Base-by-base conservation (phyloP, 805 yeast species). In the Cyberlindnera euphorbiiphila region DNA sequence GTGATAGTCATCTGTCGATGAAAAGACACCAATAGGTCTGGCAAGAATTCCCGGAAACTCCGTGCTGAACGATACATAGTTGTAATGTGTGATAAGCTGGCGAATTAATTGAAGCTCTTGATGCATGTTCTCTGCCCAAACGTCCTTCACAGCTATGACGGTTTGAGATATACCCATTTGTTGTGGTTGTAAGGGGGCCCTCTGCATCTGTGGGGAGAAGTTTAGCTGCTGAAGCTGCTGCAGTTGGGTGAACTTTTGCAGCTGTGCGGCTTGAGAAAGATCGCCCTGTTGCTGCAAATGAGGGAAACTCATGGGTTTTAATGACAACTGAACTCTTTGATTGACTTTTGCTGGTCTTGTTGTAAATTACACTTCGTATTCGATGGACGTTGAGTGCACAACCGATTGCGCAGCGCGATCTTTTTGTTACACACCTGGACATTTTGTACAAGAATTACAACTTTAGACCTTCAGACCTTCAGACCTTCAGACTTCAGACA, bases 11-110 rank as follows among this genome's bases (percentile, higher is more conserved):
- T 83, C 72, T 12, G 93, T 85, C 3, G 93, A 79, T 51, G 86
- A 78, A 63, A 93, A 93, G 14, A 85, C 78, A 14, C 98, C 98
- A 43, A 93, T 85, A 12, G 98, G 98, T 51, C 98, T 75, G 3
- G 96, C 96, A 19, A 91, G 82, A 16, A 94, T 85, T 0, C 98
- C 98, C 0, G 96, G 96, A 56, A 93, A 88, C 60, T 93, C 98
- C 32, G 94, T 88, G 50, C 88, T 89, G 41, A 88, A 74, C 3
- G 85, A 73, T 18, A 83, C 73, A 48, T 70, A 67, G 38, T 78
- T 73, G 50, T 72, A 79, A 41, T 72, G 72, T 36, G 68, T 73
- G 28, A 79, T 67, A 21, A 82, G 66, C 36, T 72, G 70, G 45
- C 88, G 69, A 34, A 84, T 73, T 10, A 72, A 61, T 41, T 70